Percentiles rank a stretch among this genome's conserved stretches.
phyloP scores from a whole-genome alignment of 2,329 filamentous ascomycete genomes.

The Cercospora zeae-maydis region DNA sequence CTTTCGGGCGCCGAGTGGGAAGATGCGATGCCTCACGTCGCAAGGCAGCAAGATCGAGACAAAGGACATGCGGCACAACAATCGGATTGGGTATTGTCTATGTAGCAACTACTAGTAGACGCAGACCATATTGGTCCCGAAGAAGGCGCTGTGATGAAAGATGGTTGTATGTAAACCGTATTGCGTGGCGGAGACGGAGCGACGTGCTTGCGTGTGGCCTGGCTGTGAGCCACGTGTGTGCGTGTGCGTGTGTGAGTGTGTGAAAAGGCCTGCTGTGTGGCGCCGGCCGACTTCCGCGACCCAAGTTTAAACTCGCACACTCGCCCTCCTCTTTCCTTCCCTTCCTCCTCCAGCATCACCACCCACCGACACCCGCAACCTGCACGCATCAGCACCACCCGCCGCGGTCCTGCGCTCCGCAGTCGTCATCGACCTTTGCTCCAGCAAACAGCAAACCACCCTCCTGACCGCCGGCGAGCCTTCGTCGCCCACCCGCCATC shows the following conservation, averaged over 20 bases:
- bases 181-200: background rate
- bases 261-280: background rate
- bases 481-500: slow-evolving; percentile 18
- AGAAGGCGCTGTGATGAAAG: too few relatives aligned
- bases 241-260: too few relatives aligned
- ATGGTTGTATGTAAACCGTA: too few relatives aligned
- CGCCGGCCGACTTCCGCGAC: background rate
- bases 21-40: background rate
- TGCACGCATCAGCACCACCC: slow-evolving; percentile 9
- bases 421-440: slow-evolving; percentile 8
- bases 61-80: background rate
- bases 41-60: background rate
- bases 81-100: background rate
- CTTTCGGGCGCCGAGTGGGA: background rate
- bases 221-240: background rate
- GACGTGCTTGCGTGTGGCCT: background rate
- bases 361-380: background rate
- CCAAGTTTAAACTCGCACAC: background rate
- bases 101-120: too few relatives aligned
- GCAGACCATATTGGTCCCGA: too few relatives aligned
- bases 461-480: slow-evolving; percentile 16
- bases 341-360: slow-evolving; percentile 5
- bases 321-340: background rate
- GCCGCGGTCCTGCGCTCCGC: slow-evolving; percentile 13
- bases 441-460: slow-evolving; percentile 16